Evolutionary conservation across 345 rosid genomes (phyloP).

Genomic region (Eucalyptus coolabah): DNA sequence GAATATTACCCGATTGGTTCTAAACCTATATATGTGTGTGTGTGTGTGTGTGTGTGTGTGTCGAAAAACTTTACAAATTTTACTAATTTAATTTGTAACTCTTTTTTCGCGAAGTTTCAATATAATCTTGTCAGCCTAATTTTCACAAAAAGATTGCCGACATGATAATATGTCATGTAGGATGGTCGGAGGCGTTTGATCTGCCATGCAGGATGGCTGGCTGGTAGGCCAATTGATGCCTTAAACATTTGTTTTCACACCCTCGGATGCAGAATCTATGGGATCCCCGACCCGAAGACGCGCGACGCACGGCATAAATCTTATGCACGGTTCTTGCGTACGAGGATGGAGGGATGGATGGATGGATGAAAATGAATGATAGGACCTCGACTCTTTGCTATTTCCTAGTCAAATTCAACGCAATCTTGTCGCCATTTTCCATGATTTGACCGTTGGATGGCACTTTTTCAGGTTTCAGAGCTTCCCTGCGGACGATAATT

Average conservation of each 20-base stretch:
- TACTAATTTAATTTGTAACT: not conserved
- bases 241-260: not conserved
- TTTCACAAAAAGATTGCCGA: not conserved
- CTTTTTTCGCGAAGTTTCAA: rapidly evolving
- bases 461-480: not conserved
- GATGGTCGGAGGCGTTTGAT: rapidly evolving
- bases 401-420: not conserved
- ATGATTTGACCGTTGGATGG: not conserved
- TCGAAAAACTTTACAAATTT: not conserved
- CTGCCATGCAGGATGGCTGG: no score
- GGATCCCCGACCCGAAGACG: not conserved
- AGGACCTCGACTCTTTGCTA: not conserved
- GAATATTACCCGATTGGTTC: rapidly evolving
- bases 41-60: no score
- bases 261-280: not conserved
- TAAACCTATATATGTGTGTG: not conserved
- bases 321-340: not conserved
- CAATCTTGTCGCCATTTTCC: not conserved
- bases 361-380: not conserved
- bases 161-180: no score
- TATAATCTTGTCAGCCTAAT: rapidly evolving
- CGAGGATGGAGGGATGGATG: not conserved
- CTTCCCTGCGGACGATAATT: not conserved
- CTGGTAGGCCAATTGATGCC: not conserved
- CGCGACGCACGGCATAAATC: not conserved